Evolutionary conservation across 2,329 filamentous ascomycete species (phyloP), one percentile per base, ranked within the genome.

Genomic region (Colletotrichum lentis): DNA sequence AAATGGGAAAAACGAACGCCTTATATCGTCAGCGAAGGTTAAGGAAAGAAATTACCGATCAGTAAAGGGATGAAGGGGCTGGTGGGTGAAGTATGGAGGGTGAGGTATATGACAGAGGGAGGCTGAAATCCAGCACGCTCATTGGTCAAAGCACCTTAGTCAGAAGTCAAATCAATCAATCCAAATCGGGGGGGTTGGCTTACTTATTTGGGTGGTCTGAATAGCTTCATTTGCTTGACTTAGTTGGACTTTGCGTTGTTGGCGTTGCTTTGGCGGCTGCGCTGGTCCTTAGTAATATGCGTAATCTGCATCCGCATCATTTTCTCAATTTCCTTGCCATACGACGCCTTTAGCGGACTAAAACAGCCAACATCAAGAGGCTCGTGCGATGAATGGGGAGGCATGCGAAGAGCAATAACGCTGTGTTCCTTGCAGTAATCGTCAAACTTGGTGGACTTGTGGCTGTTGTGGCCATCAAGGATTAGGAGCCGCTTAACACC

Each of bases 181-280:
- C 46, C n/a, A 49, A 49, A 24, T 49, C 11, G 5, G 46, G 46
- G 46, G 46, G 46, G 46, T 49, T 49, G n/a, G 46, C 46, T 49
- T 49, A 49, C 46, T 49, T 49, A 24, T 24, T 24, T 24, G 4
- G 24, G 24, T 24, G 4, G 24, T 24, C 24, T 24, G 4, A 24
- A 44, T 49, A 49, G 46, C 46, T 49, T 49, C 20, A 49, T 49
- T 49, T 49, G 46, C 46, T 49, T 49, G 20, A 49, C 46, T 49
- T 49, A 49, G 46, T 49, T 49, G 20, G 46, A 49, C 46, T 49
- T 49, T 22, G 46, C 46, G 46, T 49, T 49, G 46, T 24, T 27
- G 7, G 46, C 46, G 46, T 27, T 49, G 46, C 46, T 49, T 49
- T 49, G 20, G 46, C 46, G 46, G 46, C 46, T 49, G 46, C 46